Base-by-base conservation (phyloP, 108 stramenopile genomes). In the Nitzschia inconspicua region DNA sequence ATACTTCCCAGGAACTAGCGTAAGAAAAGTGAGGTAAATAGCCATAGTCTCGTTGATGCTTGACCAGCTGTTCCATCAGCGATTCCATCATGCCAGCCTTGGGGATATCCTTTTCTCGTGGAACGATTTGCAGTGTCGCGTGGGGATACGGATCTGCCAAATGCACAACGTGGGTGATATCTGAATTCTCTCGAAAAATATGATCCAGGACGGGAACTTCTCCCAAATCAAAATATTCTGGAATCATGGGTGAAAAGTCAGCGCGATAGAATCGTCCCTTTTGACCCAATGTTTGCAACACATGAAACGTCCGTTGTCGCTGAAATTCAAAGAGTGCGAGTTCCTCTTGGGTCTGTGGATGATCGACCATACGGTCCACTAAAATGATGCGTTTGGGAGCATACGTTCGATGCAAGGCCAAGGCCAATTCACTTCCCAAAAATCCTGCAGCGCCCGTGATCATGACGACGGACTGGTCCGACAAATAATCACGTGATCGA, bases 401-500 rank as follows among this genome's bases (percentile, higher is more conserved):
- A 66, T 92, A 92, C 30, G 83, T 85, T 14, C 87, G 83, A 35
- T 77, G 68, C 31, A 92, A 66, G 20, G 90, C 86, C 58, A 92
- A 61, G 6, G 85, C 85, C 1, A 92, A 46, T 65, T 88, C 84
- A 18, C 78, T 80, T 28, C 91, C 91, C 52, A 93, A 41, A 65
- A 87, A 89, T 44, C 88, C 85, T 14, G 88, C 91, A 20, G 86
- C 88, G 4, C 91, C 91, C 8, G 83, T 86, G 57, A 93, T 82
- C 35, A 93, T 57, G 2, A 93, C 79, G 19, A 92, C 90, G 7
- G 84, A 86, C 25, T 72, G 39, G 25, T 66, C 62, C 3, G 47
- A 42, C 56, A 77, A 44, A 30, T 39, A 63, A 49, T 66, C 70
- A 20, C 28, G 25, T n/a, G n/a, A n/a, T n/a, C n/a, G n/a, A n/a